Base-by-base conservation (phyloP, 192 early-diverging fungal genomes). In the Backusella mclennaniae region DNA sequence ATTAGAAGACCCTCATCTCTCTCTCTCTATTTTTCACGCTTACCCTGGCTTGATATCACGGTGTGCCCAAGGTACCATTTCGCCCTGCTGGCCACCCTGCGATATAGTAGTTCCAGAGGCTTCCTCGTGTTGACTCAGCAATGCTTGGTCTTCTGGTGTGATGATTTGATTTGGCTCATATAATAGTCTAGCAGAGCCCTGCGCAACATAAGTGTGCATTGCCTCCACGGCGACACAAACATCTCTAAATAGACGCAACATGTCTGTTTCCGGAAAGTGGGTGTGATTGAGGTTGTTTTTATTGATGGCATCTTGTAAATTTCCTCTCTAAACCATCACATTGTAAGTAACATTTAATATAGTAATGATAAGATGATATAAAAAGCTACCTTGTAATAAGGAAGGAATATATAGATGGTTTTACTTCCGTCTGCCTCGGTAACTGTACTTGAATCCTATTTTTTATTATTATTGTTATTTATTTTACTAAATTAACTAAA, bases 31-130 rank as follows among this genome's bases (percentile, higher is more conserved):
- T 39, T 78, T 33, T 0, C 33, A 33, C 33, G 33, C 33, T 33
- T 79, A 85, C 84, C 81, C 93, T 11, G 91, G 92, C 79, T 94
- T 94, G 71, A 94, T 92, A 74, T 94, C 93, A 8, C 93, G 83
- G 72, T 94, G 93, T 29, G 87, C 89, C 78, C 86, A 91, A 6
- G 89, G 84, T 26, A 86, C 79, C 76, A 84, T 66, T 39, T 82
- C 78, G 1, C 76, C 79, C 36, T 73, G 67, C 38, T 42, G 69
- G 15, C 73, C 77, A 14, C 46, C 46, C 19, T 63, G 56, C 11
- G 56, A 63, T 4, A 63, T 63, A 11, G 56, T 39, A 6, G 42
- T 38, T 38, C 66, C 69, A 0, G 73, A 33, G 12, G 68, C 19
- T 8, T 82, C 69, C 14, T 66, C 53, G 12, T 71, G 69, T 12